Base-by-base conservation (phyloP, 1,284 basidiomycete species). In the Leccinum laetum region DNA sequence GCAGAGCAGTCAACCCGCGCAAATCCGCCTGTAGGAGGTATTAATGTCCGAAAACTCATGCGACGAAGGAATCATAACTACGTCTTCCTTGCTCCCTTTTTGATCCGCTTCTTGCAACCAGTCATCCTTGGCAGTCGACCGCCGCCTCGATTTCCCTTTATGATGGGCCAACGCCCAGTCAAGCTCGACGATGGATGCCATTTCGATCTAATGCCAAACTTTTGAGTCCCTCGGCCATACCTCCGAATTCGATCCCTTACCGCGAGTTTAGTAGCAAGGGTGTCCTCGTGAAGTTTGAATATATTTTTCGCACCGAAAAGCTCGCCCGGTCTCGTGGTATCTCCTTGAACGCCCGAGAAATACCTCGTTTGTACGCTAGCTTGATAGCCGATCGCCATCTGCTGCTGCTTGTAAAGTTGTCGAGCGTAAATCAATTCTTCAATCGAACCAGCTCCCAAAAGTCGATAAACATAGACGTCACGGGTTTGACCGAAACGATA, bases 361-460 rank as follows among this genome's bases (percentile, higher is more conserved):
- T 92, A 93, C 66, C 91, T 85, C 0, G 91, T 93, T 72, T 93
- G 92, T 4, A 91, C 79, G 69, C 90, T 93, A 0, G 90, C 92
- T 69, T 91, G 86, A 72, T 95, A 95, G 0, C 89, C 94, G 60
- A 94, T 94, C 14, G 87, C 86, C 91, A 94, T 94, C 72, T 93
- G 91, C 72, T 95, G 94, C 71, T 94, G 93, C 75, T 95, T 95
- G 78, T 95, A 95, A 9, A 95, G 83, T 76, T 95, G 94, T 5
- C 93, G 86, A 0, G 91, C 91, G 70, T 94, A 94, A 37, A 95
- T 92, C 49, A 93, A 78, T 73, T 93, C 93, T 73, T 96, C 94
- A 18, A 96, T 86, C 1, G 94, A 94, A 5, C 94, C 94, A 4
- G 92, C 91, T 2, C 91, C 93, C 14, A 97, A 83, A 11, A 98